phyloP scores from a whole-genome alignment of 2,329 filamentous ascomycete species.

The Eutypella sp. region DNA sequence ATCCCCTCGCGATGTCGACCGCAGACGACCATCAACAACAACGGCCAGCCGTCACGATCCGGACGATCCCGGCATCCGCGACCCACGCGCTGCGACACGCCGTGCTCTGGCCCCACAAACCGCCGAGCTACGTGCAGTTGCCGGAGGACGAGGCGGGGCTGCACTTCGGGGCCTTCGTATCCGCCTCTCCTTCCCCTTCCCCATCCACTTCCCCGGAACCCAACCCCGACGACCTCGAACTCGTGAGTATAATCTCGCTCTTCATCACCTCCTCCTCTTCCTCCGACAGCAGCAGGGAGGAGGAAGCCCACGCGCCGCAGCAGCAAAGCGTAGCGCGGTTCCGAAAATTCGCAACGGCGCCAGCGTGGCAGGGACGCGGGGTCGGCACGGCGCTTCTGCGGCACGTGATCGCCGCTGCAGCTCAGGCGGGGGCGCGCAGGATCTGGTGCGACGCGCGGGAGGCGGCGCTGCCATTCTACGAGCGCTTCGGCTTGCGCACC shows the following conservation, averaged over 20 bases:
- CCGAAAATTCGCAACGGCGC: slow-evolving; percentile 20
- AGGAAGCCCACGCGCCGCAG: too few relatives aligned
- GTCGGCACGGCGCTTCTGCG: slow-evolving; percentile 16
- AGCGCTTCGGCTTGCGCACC: slow-evolving; percentile 16
- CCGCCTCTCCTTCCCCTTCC: neutral
- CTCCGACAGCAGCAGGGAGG: slow-evolving; percentile 8
- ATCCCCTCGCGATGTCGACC: neutral
- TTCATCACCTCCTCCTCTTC: too few relatives aligned
- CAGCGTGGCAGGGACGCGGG: slow-evolving; percentile 17
- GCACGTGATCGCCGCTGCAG: slow-evolving; percentile 15
- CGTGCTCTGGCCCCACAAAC: slow-evolving; percentile 20
- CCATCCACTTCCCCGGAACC: neutral
- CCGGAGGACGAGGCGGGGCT: slow-evolving; percentile 15
- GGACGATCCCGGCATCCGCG: slow-evolving; percentile 13
- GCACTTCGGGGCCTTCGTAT: slow-evolving; percentile 18
- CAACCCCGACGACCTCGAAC: neutral
- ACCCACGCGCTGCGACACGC: slow-evolving; percentile 17
- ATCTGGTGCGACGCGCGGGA: slow-evolving; percentile 22
- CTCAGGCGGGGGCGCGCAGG: slow-evolving; percentile 10
- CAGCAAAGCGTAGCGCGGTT: too few relatives aligned
- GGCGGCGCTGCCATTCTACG: slow-evolving; percentile 18
- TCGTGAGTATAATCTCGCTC: slow-evolving; percentile 20
- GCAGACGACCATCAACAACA: neutral
- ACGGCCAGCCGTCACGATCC: too few relatives aligned
- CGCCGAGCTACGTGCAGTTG: slow-evolving; percentile 17